Evolutionary conservation across 2,329 filamentous ascomycete species (phyloP).

Genomic region (Hymenoscyphus albidus): DNA sequence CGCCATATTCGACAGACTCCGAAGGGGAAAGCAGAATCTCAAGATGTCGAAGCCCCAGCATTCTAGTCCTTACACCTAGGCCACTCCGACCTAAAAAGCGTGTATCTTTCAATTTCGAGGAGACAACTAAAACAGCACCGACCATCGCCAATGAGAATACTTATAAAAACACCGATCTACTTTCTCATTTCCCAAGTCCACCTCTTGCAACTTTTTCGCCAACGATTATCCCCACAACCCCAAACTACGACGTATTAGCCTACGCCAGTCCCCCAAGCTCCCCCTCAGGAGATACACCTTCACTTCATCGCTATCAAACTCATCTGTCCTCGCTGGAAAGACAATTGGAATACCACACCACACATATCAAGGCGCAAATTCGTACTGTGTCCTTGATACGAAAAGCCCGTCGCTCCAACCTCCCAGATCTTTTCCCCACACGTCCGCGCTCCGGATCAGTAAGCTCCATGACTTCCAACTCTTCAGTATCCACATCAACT

Average conservation of each 20-base stretch:
- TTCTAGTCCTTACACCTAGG: slow-evolving; percentile 6
- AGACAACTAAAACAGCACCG: neutral
- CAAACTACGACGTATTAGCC: slow-evolving; percentile 1
- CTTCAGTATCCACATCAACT: neutral
- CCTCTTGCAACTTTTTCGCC: slow-evolving; percentile 9
- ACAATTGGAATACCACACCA: slow-evolving; percentile 26
- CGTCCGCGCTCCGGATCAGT: slow-evolving; percentile 1
- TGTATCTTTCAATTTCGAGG: slow-evolving; percentile 28
- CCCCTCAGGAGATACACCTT: neutral
- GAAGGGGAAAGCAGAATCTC: slow-evolving; percentile 5
- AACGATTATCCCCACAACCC: slow-evolving; percentile 9
- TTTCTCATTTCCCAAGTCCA: slow-evolving; percentile 20
- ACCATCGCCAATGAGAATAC: neutral
- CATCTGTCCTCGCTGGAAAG: slow-evolving; percentile 21
- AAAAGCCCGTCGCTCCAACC: slow-evolving; percentile 22
- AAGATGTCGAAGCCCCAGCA: neutral
- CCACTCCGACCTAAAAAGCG: slow-evolving; percentile 29
- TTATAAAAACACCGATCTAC: slow-evolving; percentile 8
- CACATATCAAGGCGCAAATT: slow-evolving; percentile 23
- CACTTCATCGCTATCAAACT: slow-evolving; percentile 19
- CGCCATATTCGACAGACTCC: slow-evolving; percentile 15
- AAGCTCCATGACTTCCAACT: neutral
- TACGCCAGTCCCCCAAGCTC: slow-evolving; percentile 10
- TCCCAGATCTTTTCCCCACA: slow-evolving; percentile 13
- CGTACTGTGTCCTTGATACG: slow-evolving; percentile 15